Percentiles rank a stretch among this genome's conserved stretches.
Evolutionary conservation across 257 asterid species (phyloP).

Genomic region (Eustoma russellianum): DNA sequence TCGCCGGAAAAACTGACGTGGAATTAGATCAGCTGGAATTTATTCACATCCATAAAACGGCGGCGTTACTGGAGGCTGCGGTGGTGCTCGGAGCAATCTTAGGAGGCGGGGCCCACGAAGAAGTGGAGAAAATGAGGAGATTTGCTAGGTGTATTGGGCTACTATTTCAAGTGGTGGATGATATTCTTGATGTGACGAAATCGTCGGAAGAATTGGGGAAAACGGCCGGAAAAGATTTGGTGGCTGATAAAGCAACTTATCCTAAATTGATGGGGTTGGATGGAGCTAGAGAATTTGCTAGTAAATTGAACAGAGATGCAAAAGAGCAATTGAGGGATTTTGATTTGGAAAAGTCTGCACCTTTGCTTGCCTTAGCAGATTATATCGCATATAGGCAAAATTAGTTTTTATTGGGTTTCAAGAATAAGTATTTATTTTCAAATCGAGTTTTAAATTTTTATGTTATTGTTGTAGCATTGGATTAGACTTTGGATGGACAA

Average conservation of each 20-base stretch:
- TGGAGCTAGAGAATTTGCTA: conserved; percentile 57
- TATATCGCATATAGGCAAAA: conserved; percentile 60
- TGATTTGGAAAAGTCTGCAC: conserved; percentile 45
- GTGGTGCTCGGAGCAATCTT: conserved; percentile 65
- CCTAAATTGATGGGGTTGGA: conserved; percentile 73
- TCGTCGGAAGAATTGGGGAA: conserved; percentile 64
- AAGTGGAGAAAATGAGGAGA: conserved; percentile 43
- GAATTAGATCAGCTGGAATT: conserved; percentile 47
- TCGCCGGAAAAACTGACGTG: conserved; percentile 33
- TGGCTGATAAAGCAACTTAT: conserved; percentile 54
- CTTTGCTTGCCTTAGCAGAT: conserved; percentile 60
- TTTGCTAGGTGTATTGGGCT: conserved; percentile 61
- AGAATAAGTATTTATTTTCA: too few relatives aligned
- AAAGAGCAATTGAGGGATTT: conserved; percentile 47
- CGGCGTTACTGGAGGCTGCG: conserved; percentile 52
- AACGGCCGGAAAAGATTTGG: conserved; percentile 72
- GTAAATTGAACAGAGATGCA: conserved; percentile 44
- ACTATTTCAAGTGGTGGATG: conserved; percentile 73
- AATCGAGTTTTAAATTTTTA: too few relatives aligned
- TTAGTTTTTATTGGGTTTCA: conserved; percentile 8
- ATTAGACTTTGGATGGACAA: neutral
- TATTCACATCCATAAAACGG: conserved; percentile 72
- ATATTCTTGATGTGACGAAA: conserved; percentile 65
- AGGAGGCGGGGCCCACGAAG: conserved; percentile 48
- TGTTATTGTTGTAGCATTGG: too few relatives aligned